These are phyloP conservation scores for Globisporangium middletonii DNA, from an alignment of 352 stramenopile species.

Conservation along the genomic window DNA sequence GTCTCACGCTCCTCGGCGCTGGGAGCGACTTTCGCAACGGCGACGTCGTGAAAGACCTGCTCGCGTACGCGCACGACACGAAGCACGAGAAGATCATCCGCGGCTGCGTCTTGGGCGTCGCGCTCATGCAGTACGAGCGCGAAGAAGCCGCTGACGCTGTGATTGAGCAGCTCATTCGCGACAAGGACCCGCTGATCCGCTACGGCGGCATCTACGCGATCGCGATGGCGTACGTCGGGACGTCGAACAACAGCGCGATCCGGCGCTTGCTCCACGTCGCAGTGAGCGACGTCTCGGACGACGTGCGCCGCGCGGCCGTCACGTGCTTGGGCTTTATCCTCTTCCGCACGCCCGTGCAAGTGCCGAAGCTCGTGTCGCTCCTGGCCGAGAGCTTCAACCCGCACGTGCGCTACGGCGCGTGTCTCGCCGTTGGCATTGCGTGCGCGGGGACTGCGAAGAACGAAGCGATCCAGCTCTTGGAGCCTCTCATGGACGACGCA, in stretches of 20 bases:
- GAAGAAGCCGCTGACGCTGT: conserved; percentile 95
- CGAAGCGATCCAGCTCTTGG: conserved; percentile 95
- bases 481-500: conserved; percentile 97
- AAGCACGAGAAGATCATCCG: conserved; percentile 99
- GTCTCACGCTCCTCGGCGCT: conserved; percentile 94
- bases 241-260: conserved; percentile 96
- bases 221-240: conserved; percentile 97
- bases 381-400: conserved; percentile 99
- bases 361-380: conserved; percentile 89
- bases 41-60: conserved; percentile 90
- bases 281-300: conserved; percentile 98
- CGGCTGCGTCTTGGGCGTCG: conserved; percentile 96
- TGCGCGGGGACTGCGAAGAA: conserved; percentile 96
- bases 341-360: conserved; percentile 95
- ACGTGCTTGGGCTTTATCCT: conserved; percentile 97
- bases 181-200: conserved; percentile 97
- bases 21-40: conserved; percentile 82
- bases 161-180: conserved; percentile 96
- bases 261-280: conserved; percentile 96
- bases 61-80: conserved; percentile 98
- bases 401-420: conserved; percentile 98
- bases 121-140: conserved; percentile 97
- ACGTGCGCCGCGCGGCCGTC: conserved; percentile 97
- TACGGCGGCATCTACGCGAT: conserved; percentile 98
- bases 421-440: conserved; percentile 97